Conservation (phyloP, 306 rosid species). For the Crotalaria pallida region DNA sequence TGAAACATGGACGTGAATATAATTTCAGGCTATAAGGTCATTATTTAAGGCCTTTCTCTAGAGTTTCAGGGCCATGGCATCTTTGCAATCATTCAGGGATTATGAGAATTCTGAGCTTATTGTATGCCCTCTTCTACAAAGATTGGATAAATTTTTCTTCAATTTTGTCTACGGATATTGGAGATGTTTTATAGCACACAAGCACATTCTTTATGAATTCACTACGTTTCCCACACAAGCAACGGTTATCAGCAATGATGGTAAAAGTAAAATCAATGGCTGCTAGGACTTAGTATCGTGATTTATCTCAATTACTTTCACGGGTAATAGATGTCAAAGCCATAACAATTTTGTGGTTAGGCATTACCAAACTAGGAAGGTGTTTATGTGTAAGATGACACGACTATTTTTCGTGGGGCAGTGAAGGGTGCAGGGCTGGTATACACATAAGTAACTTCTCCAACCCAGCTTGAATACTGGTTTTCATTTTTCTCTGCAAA, state of each 20-base stretch:
- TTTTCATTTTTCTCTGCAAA: background rate
- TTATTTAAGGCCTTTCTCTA: background rate
- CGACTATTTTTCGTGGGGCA: background rate
- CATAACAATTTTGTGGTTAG: background rate
- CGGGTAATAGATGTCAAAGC: background rate
- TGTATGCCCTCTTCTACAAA: conserved; percentile 4
- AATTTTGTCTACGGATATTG: background rate
- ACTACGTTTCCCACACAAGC: background rate
- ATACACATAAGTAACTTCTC: background rate
- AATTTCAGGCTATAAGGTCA: background rate
- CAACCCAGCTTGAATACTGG: background rate
- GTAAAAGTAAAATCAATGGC: conserved; percentile 2
- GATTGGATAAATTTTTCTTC: background rate
- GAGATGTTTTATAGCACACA: background rate
- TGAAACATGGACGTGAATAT: background rate
- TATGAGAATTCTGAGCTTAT: conserved; percentile 4
- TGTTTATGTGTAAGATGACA: background rate
- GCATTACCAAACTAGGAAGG: background rate
- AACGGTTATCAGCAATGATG: background rate
- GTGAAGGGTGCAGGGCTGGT: background rate
- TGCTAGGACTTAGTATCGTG: background rate
- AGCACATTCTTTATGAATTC: background rate
- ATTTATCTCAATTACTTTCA: background rate
- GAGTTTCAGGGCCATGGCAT: background rate
- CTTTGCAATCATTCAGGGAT: background rate